Evolutionary conservation across 108 stramenopile species (phyloP), one percentile per base, ranked within the genome.

Genomic region (Bacterosira constricta): DNA sequence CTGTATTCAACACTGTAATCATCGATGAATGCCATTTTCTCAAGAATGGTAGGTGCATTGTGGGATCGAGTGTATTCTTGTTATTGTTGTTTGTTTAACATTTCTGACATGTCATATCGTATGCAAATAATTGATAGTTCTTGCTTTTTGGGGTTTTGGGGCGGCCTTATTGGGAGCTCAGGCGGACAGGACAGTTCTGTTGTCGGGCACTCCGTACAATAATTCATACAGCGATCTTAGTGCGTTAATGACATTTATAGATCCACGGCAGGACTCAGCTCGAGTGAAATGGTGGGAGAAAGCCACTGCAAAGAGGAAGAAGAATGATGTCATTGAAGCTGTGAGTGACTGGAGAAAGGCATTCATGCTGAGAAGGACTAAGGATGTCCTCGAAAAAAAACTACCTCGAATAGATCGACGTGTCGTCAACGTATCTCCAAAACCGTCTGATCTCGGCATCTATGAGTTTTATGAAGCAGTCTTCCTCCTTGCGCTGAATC

Each of bases 141-240:
- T 80, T 12, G 73, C 73, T 12, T 77, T 47, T 50, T 83, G 77
- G 82, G 82, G 82, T 3, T 27, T 83, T 0, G 82, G 82, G 2
- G 66, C 63, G 1, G 77, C 82, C 18, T 63, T 79, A 0, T 25
- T 83, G 11, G 82, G 82, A 39, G 38, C 37, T 18, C 66, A 73
- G 18, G 52, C 72, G 2, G 63, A 62, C 58, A 61, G 81, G 3
- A 72, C 62, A 1, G 36, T 78, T 35, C 56, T 70, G 29, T 31
- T 81, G 21, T 68, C 68, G 4, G 84, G 84, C 1, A 85, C 84
- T 0, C 84, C 84, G 2, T 85, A 66, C 67, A 85, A 85, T 76
- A 85, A 85, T 25, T 34, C 62, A 20, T 36, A 45, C 13, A 29
- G 25, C 0, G 80, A 85, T 47, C 63, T 85, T 66, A 45, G 38